Conservation (phyloP, 2,329 filamentous ascomycete genomes). For the Fusarium floridanum region DNA sequence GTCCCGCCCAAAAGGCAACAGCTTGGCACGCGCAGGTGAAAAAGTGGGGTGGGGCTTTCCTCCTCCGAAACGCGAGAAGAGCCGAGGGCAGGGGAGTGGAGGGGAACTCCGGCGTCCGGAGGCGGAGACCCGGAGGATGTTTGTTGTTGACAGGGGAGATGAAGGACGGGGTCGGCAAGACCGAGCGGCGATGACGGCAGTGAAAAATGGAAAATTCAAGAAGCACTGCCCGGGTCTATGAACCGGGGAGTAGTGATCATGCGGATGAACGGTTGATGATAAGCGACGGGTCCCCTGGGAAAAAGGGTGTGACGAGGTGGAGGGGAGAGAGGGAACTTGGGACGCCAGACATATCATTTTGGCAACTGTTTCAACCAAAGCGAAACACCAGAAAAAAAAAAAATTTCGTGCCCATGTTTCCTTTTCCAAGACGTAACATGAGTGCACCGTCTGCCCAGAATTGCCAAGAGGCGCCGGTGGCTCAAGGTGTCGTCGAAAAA, state of each 20-base stretch:
- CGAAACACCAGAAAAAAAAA: neutral
- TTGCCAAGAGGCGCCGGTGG: constrained; percentile 22
- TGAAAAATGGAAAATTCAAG: constrained; percentile 1
- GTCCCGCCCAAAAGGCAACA: no score
- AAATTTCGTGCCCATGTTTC: neutral
- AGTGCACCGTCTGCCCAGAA: constrained; percentile 5
- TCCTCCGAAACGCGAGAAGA: no score
- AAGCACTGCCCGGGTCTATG: neutral
- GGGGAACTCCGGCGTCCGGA: no score
- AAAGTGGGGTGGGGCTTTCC: no score
- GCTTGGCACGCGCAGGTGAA: no score
- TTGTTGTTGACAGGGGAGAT: neutral
- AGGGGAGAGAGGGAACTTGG: neutral
- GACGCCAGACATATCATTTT: neutral
- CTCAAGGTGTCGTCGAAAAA: neutral
- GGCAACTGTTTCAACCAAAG: constrained; percentile 3
- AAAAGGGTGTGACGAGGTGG: neutral
- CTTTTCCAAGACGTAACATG: constrained; percentile 13
- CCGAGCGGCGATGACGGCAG: constrained; percentile 1
- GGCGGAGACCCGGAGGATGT: constrained; percentile 8
- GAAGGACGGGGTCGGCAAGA: constrained; percentile 8
- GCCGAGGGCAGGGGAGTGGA: no score
- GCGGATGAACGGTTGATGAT: neutral
- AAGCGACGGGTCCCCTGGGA: neutral
- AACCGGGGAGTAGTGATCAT: neutral